Conservation (phyloP, 768 basidiomycete species). For the Boletus reticulatus region DNA sequence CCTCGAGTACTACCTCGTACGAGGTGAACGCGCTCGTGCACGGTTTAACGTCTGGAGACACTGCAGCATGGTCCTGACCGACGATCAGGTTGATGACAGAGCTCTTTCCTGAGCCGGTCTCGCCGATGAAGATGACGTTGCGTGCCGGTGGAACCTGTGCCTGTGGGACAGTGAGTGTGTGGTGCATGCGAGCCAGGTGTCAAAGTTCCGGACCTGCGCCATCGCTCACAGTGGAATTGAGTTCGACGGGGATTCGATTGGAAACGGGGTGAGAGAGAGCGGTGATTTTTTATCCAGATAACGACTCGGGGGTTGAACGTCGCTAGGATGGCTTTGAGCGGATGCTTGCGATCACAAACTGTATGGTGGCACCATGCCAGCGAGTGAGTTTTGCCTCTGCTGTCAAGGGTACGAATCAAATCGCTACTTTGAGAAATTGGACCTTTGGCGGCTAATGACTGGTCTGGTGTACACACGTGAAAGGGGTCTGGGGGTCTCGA, state of each 20-base stretch:
- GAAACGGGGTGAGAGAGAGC: too few species aligned
- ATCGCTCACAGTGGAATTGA: not conserved
- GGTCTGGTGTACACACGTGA: too few species aligned
- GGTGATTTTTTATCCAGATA: not conserved
- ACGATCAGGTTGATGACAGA: constrained; percentile 42
- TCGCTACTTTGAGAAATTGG: too few species aligned
- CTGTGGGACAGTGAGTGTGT: constrained; percentile 8
- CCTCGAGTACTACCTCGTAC: constrained; percentile 25
- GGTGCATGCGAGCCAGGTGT: not conserved
- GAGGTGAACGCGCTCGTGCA: constrained; percentile 29
- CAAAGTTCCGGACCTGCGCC: constrained; percentile 8
- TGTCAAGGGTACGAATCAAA: not conserved
- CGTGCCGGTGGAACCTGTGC: constrained; percentile 16
- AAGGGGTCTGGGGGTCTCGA: too few species aligned
- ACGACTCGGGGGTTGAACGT: not conserved
- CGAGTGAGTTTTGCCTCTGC: not conserved
- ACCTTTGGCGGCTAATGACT: too few species aligned
- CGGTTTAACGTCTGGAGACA: constrained; percentile 28
- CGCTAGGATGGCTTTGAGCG: not conserved
- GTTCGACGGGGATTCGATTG: not conserved
- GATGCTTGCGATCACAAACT: not conserved
- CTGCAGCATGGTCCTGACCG: constrained; percentile 16
- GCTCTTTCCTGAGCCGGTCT: constrained; percentile 37
- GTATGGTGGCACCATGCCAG: not conserved
- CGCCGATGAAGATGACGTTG: constrained; percentile 38